These are phyloP conservation scores for Adiantum capillusveneris DNA, from an alignment of 75 land plant species.

Conservation along the genomic window DNA sequence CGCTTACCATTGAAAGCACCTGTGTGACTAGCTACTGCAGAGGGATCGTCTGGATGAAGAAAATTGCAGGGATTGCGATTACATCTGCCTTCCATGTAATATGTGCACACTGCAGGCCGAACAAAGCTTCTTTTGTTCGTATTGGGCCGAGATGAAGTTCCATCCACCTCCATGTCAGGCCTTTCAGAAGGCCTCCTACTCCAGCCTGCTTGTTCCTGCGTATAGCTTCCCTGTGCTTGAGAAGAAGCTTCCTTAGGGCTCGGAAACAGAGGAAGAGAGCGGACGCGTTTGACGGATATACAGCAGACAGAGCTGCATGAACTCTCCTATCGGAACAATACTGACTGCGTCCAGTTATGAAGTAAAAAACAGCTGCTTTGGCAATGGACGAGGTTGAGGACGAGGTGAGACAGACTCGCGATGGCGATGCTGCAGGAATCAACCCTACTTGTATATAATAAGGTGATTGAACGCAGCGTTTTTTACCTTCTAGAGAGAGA, in stretches of 20 bases:
- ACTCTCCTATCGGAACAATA: too few species aligned
- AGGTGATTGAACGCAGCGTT: too few species aligned
- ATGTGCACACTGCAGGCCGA: conserved; percentile 41
- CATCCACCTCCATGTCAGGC: conserved; percentile 17
- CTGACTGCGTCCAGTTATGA: too few species aligned
- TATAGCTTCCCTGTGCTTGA: background rate
- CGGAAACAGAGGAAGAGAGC: conserved; percentile 1
- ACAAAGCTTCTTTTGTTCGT: too few species aligned
- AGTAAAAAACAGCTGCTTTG: too few species aligned
- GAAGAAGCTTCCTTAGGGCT: background rate
- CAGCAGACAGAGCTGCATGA: background rate
- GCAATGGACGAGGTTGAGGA: too few species aligned
- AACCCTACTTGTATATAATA: too few species aligned
- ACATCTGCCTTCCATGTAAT: conserved; percentile 76
- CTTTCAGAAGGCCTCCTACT: background rate
- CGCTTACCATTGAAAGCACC: background rate
- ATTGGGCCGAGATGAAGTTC: too few species aligned
- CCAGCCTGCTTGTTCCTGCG: background rate
- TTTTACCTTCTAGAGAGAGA: too few species aligned
- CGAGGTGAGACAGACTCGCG: too few species aligned
- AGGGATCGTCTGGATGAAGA: conserved; percentile 45
- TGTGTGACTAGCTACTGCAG: background rate
- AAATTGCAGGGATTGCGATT: conserved; percentile 57
- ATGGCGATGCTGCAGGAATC: too few species aligned
- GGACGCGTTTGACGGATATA: conserved; percentile 4